Evolutionary conservation across 805 yeast genomes (phyloP), one percentile per base, ranked within the genome.

Genomic region (Starmera quercuum): DNA sequence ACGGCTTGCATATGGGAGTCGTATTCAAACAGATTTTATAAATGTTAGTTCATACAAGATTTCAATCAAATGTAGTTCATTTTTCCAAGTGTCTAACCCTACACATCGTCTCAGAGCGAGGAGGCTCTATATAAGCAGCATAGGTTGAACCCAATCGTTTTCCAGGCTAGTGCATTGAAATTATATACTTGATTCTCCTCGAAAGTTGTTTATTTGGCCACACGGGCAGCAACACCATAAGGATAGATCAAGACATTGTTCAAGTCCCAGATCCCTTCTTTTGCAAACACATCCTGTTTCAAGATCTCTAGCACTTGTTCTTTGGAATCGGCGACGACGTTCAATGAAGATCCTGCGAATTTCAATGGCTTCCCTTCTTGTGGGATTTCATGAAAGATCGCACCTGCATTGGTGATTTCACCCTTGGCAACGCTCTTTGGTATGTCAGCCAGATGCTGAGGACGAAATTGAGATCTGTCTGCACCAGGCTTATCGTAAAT

Each of bases 241-340:
- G 86, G 86, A 48, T 72, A 68, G 26, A 80, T 71, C 42, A 77
- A 49, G 14, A 71, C 78, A 35, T 65, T 68, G 25, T 73, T 73
- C 39, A 82, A 51, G 53, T 84, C 94, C 95, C 94, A 84, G 39
- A 84, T 69, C 2, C 86, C 88, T 23, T 66, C 64, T 44, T 64
- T 66, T 44, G 71, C 71, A 54, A 77, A 84, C 23, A 75, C 54
- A 51, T 84, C 95, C 31, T 61, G 47, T 48, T 76, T 71, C 54
- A 84, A 66, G 36, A 80, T 60, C 27, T 76, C 83, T 29, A 79
- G 41, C 9, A 80, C 77, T 42, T 81, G 81, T 41, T 80, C 80
- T 47, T 66, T 74, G 31, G 76, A 62, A 33, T 75, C 76, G 23
- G 90, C 90, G 38, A 65, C 61, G 32, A 83, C 44, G 39, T 75